phyloP scores from a whole-genome alignment of 2,329 filamentous ascomycete genomes.

The Macrophomina tecta region DNA sequence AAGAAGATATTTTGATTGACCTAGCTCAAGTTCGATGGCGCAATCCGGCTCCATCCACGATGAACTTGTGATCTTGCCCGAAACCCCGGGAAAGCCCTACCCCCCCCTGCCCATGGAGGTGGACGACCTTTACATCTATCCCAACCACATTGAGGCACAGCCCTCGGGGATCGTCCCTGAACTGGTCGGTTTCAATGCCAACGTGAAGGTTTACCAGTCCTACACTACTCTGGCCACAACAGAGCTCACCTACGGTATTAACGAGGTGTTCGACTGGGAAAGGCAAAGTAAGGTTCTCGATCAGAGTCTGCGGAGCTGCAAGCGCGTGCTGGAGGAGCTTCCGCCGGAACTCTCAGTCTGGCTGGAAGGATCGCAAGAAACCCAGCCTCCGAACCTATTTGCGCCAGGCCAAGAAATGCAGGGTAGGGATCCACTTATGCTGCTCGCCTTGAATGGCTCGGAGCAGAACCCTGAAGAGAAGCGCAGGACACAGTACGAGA shows the following conservation, averaged over 20 bases:
- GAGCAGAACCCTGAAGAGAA: conserved; percentile 43
- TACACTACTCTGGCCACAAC: conserved; percentile 81
- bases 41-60: conserved; percentile 76
- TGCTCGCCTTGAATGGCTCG: conserved; percentile 33
- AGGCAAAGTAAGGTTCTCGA: conserved; percentile 77
- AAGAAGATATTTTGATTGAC: conserved; percentile 21
- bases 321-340: conserved; percentile 69
- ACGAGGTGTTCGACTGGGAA: conserved; percentile 75
- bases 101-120: conserved; percentile 81
- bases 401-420: conserved; percentile 32
- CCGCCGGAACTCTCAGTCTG: conserved; percentile 71
- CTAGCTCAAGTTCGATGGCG: conserved; percentile 67
- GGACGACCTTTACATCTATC: conserved; percentile 81
- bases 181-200: conserved; percentile 81
- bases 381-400: conserved; percentile 26
- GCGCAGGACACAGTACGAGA: conserved; percentile 74
- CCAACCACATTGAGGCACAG: conserved; percentile 73
- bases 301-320: conserved; percentile 73
- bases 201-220: conserved; percentile 77
- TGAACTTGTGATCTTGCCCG: conserved; percentile 76
- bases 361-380: conserved; percentile 47
- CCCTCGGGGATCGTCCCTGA: conserved; percentile 71
- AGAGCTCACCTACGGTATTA: conserved; percentile 81
- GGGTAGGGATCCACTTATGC: conserved; percentile 32
- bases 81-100: conserved; percentile 76